Percentiles rank a stretch among this genome's conserved stretches.
These are phyloP conservation scores for Cyberlindnera nakhonratchasimensis DNA, from an alignment of 805 yeast genomes.

Conservation along the genomic window DNA sequence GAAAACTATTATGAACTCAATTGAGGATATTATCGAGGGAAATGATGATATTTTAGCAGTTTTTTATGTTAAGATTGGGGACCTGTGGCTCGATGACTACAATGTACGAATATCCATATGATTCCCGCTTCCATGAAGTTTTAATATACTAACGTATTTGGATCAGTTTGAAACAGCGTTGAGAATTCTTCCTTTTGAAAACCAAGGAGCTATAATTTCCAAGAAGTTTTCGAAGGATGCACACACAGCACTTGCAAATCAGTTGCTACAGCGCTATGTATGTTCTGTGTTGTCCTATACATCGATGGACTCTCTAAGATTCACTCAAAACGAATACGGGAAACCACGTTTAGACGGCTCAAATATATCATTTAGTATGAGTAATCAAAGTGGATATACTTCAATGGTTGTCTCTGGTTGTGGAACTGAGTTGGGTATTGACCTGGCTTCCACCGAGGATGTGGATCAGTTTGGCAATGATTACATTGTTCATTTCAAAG, in stretches of 20 bases:
- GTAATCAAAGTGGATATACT: slow-evolving; percentile 53
- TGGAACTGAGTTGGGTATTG: slow-evolving; percentile 40
- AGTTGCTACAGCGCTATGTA: slow-evolving; percentile 43
- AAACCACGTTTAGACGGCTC: slow-evolving; percentile 46
- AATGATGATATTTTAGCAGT: slow-evolving; percentile 6
- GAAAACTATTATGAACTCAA: no score
- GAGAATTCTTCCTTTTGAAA: slow-evolving; percentile 41
- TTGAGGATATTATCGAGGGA: not conserved
- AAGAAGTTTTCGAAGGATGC: slow-evolving; percentile 36
- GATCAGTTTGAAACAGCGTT: slow-evolving; percentile 46
- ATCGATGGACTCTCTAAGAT: slow-evolving; percentile 21
- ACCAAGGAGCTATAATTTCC: slow-evolving; percentile 40
- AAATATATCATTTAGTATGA: slow-evolving; percentile 48
- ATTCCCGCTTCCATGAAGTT: not conserved
- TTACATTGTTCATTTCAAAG: slow-evolving; percentile 37
- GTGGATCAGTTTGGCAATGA: slow-evolving; percentile 25
- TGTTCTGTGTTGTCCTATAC: slow-evolving; percentile 33
- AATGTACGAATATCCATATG: slow-evolving; percentile 9
- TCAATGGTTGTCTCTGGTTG: slow-evolving; percentile 38
- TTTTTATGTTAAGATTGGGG: slow-evolving; percentile 17
- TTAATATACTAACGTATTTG: not conserved
- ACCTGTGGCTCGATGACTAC: slow-evolving; percentile 19
- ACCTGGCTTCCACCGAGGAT: slow-evolving; percentile 39
- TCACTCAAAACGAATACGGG: slow-evolving; percentile 43
- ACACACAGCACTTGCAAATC: slow-evolving; percentile 39